A percentile compares a stretch with the other conserved stretches of the same genome.
phyloP scores from a whole-genome alignment of 495 filamentous ascomycete genomes.

The Penicillium alfredii region DNA sequence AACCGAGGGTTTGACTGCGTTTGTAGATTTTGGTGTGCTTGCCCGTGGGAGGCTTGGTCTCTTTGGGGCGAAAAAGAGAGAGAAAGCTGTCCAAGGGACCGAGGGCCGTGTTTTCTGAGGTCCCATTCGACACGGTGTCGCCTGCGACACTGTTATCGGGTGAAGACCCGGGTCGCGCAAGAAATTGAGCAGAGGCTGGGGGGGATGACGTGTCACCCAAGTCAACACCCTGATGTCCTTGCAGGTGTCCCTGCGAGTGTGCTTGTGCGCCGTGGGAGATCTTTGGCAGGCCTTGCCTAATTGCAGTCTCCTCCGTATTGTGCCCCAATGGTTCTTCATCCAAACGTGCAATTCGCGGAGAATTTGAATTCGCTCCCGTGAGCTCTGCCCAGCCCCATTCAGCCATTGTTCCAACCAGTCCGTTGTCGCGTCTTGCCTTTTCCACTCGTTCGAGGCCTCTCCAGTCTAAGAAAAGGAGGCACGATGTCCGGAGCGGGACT shows the following conservation, averaged over 20 bases:
- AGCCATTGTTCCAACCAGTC: constrained; percentile 83
- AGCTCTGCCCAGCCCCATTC: constrained; percentile 94
- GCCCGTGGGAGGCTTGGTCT: constrained; percentile 23
- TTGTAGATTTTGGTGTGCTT: constrained; percentile 69
- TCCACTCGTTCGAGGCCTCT: constrained; percentile 87
- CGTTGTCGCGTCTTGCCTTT: constrained; percentile 88
- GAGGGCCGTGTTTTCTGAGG: constrained; percentile 15
- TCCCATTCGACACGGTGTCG: constrained; percentile 8
- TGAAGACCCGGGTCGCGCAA: constrained; percentile 5
- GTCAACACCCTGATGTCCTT: constrained; percentile 1
- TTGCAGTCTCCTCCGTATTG: constrained; percentile 22
- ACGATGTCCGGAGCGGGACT: constrained; percentile 89
- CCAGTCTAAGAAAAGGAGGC: constrained; percentile 96
- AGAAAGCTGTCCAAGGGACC: constrained; percentile 56
- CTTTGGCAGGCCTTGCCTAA: constrained; percentile 7
- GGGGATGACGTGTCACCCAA: constrained; percentile 6
- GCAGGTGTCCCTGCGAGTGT: too few relatives aligned
- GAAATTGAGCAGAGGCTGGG: constrained; percentile 20
- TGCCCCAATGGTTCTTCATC: constrained; percentile 21
- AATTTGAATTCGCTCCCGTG: constrained; percentile 69
- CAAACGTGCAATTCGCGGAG: constrained; percentile 33
- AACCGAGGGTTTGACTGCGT: constrained; percentile 63
- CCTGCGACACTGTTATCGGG: constrained; percentile 3
- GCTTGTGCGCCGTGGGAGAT: background rate
- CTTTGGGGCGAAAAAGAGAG: constrained; percentile 54